These are phyloP conservation scores for Babesia caballi DNA, from an alignment of 169 alveolate species.

Conservation along the genomic window DNA sequence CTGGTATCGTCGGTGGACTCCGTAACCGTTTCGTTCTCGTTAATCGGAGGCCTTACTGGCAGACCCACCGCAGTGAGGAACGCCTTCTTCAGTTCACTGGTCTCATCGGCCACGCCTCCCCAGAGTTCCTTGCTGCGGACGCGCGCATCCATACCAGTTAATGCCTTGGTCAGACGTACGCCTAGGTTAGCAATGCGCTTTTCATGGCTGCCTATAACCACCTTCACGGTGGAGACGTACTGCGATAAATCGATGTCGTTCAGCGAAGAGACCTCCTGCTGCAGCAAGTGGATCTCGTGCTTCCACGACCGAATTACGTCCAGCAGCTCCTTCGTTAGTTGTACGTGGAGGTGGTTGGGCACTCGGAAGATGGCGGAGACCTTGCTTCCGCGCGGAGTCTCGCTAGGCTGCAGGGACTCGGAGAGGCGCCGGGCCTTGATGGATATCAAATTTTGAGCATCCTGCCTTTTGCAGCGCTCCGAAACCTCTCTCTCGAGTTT, in stretches of 20 bases:
- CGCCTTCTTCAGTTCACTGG: conserved; percentile 38
- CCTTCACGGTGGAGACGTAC: conserved; percentile 33
- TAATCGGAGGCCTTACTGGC: conserved; percentile 6
- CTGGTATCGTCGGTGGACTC: background rate
- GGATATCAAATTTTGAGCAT: conserved; percentile 44
- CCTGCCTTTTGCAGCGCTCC: conserved; percentile 45
- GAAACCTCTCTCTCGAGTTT: conserved; percentile 21
- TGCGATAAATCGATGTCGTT: conserved; percentile 47
- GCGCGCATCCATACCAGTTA: conserved; percentile 18
- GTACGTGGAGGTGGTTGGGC: conserved; percentile 61
- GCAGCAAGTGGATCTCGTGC: conserved; percentile 26
- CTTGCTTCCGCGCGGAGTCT: conserved; percentile 9
- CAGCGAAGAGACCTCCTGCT: conserved; percentile 36
- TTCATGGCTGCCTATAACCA: conserved; percentile 28
- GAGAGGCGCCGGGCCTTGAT: conserved; percentile 51
- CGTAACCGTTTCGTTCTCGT: background rate
- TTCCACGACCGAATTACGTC: conserved; percentile 25
- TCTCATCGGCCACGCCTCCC: conserved; percentile 21
- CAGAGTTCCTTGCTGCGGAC: conserved; percentile 8
- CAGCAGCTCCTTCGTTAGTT: conserved; percentile 49
- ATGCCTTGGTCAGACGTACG: conserved; percentile 12
- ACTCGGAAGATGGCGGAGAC: conserved; percentile 31
- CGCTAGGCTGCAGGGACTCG: conserved; percentile 9
- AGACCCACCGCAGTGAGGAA: conserved; percentile 53
- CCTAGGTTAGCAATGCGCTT: conserved; percentile 14